Base-by-base conservation (phyloP, 2,329 filamentous ascomycete genomes). In the Apiospora aurea region DNA sequence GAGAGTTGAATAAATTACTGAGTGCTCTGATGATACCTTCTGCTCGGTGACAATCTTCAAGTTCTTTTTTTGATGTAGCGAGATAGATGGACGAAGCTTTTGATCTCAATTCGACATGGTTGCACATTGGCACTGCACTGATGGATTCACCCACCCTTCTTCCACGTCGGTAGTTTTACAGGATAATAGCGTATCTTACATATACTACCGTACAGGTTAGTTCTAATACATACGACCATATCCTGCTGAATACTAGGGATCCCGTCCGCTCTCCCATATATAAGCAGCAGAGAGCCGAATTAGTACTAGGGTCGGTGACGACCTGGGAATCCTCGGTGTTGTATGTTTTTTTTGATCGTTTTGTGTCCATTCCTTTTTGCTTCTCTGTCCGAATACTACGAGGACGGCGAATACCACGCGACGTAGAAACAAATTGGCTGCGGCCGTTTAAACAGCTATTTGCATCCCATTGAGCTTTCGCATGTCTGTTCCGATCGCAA, bases 281-380 rank as follows among this genome's bases (percentile, higher is more conserved):
- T 66, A 66, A 66, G 61, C 61, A 41, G 61, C 34, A 66, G 41
- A 66, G 61, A 38, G 61, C 61, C 34, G 61, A 66, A 66, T 43
- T 66, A 66, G 61, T 66, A 66, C 61, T 66, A 66, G 61, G 61
- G 61, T 66, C 61, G 61, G 61, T 66, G 61, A 66, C 61, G 61
- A 66, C 61, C 61, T 66, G 61, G 61, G 61, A 66, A 66, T 66
- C 34, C 61, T 66, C 61, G 34, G 61, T 66, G 61, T 66, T 66
- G 61, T 66, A 66, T 66, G 61, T 66, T 66, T 66, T 66, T 66
- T 14, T 43, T 57, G n/a, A n/a, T n/a, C 7, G 2, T 41, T 43
- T 43, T 43, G 34, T 61, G 10, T 10, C 21, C 16, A 0, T 4
- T 13, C 8, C n/a, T 66, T 21, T 41, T 64, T 64, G 14, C 6